Evolutionary conservation across 352 stramenopile genomes (phyloP).

Genomic region (Hyaloperonospora arabidopsidis): DNA sequence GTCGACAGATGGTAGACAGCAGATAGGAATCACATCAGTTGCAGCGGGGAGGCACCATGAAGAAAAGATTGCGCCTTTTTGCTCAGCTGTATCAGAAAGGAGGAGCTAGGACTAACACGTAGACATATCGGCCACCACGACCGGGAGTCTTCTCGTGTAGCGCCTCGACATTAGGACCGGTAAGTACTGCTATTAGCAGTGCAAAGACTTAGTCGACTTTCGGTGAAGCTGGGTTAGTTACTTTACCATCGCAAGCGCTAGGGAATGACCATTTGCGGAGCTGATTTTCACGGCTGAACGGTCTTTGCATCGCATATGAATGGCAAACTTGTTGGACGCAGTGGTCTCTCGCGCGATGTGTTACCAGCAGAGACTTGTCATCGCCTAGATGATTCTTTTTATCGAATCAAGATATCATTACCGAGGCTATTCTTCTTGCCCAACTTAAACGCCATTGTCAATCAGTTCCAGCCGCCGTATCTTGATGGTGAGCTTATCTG

Average conservation of each 20-base stretch:
- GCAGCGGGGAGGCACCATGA: too few relatives aligned
- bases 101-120: not conserved
- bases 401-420: too few relatives aligned
- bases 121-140: not conserved
- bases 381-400: not conserved
- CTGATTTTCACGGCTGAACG: conserved; percentile 23
- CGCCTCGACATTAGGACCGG: conserved; percentile 1
- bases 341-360: not conserved
- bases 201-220: not conserved
- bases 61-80: not conserved
- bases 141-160: not conserved
- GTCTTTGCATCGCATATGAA: conserved; percentile 1
- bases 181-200: conserved; percentile 1
- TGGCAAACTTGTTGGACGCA: conserved; percentile 3
- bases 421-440: too few relatives aligned
- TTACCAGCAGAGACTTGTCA: conserved; percentile 11
- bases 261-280: too few relatives aligned
- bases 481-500: not conserved
- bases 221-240: not conserved
- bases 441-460: too few relatives aligned
- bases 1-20: too few relatives aligned
- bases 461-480: not conserved
- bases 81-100: not conserved
- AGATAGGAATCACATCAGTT: too few relatives aligned
- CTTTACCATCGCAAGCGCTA: too few relatives aligned